Conservation (phyloP, 139 green algal species). For the Chlamydomonas eustigma region DNA sequence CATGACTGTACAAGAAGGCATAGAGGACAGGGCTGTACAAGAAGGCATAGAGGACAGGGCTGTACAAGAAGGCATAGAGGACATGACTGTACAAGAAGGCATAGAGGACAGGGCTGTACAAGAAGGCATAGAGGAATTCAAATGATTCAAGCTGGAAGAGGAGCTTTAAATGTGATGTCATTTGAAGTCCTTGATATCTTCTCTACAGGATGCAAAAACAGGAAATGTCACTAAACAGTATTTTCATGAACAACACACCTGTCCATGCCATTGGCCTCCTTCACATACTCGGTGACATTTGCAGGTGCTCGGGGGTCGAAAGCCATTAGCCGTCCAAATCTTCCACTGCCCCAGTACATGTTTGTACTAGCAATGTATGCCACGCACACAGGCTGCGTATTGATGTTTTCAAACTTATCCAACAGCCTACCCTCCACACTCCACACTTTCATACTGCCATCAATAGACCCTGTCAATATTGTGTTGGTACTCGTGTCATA, state of each 20-base stretch:
- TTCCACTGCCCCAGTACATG: conserved; percentile 59
- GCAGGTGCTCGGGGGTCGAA: conserved; percentile 57
- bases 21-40: too few species aligned
- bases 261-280: conserved; percentile 34
- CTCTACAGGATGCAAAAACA: too few species aligned
- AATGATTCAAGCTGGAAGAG: too few species aligned
- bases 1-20: too few species aligned
- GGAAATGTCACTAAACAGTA: too few species aligned
- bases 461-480: conserved; percentile 48
- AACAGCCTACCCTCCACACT: conserved; percentile 62
- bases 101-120: too few species aligned
- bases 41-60: too few species aligned
- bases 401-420: conserved; percentile 61
- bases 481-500: conserved; percentile 55
- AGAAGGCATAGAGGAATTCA: too few species aligned
- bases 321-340: conserved; percentile 42
- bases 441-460: conserved; percentile 64
- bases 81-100: too few species aligned
- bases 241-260: conserved; percentile 34
- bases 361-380: conserved; percentile 48
- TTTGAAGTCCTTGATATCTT: too few species aligned
- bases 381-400: conserved; percentile 41
- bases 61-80: too few species aligned
- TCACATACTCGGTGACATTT: conserved; percentile 58
- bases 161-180: too few species aligned